Conservation (phyloP, 169 alveolate genomes). For the Plasmodium coatneyi region DNA sequence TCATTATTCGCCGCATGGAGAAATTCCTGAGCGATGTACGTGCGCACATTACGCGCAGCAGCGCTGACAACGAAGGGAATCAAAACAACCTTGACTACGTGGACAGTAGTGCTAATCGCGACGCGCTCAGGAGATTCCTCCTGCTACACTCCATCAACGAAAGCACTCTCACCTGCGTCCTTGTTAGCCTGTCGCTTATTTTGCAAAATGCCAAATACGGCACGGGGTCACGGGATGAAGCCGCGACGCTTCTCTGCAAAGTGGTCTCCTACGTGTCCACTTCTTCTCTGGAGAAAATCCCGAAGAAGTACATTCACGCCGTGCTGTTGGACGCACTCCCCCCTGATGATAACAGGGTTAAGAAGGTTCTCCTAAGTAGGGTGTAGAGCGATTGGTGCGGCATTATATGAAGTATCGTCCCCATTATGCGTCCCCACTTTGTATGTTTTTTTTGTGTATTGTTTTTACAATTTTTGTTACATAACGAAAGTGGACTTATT, state of each 20-base stretch:
- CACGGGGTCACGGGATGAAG: slow-evolving; percentile 15
- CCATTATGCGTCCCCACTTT: background rate
- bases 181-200: slow-evolving; percentile 47
- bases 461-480: too few species aligned
- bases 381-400: background rate
- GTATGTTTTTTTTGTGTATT: background rate
- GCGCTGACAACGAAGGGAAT: background rate
- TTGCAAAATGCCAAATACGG: slow-evolving; percentile 47
- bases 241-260: background rate
- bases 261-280: slow-evolving; percentile 21
- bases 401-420: background rate
- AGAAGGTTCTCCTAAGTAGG: slow-evolving; percentile 22
- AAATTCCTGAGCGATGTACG: slow-evolving; percentile 4
- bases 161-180: slow-evolving; percentile 46
- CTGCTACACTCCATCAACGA: slow-evolving; percentile 68
- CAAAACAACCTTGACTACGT: background rate
- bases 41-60: background rate
- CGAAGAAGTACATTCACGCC: slow-evolving; percentile 28
- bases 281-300: slow-evolving; percentile 24
- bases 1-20: slow-evolving; percentile 30
- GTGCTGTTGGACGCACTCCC: slow-evolving; percentile 19
- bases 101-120: background rate
- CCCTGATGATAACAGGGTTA: slow-evolving; percentile 9
- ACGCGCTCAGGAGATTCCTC: slow-evolving; percentile 5
- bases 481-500: too few species aligned